Percentiles rank a stretch among this genome's conserved stretches.
phyloP scores from a whole-genome alignment of 371 early-diverging fungal species.

The Encephalitozoon intestinalis region DNA sequence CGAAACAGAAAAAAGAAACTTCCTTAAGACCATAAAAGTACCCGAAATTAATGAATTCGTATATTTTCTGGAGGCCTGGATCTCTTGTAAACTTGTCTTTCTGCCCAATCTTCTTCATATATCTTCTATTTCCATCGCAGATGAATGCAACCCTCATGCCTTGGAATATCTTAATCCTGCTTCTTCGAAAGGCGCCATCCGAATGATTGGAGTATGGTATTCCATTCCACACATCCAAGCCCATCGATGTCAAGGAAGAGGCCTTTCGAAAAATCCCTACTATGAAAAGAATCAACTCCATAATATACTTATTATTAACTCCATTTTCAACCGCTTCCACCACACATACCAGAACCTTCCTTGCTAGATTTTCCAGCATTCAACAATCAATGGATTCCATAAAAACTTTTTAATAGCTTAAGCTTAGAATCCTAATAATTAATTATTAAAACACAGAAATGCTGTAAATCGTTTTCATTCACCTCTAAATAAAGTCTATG shows the following conservation, averaged over 20 bases:
- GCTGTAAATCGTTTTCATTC: neutral
- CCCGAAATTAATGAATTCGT: conserved; percentile 72
- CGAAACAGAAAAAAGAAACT: conserved; percentile 91
- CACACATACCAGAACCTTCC: neutral
- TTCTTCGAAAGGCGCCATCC: neutral
- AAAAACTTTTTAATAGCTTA: neutral
- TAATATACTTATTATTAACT: neutral
- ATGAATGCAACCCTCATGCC: conserved; percentile 68
- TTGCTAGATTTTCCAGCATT: neutral
- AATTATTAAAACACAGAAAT: neutral
- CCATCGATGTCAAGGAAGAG: neutral
- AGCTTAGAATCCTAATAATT: neutral
- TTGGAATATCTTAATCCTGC: neutral
- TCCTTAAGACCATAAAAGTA: conserved; percentile 72
- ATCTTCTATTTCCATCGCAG: conserved; percentile 95
- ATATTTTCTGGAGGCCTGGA: conserved; percentile 42
- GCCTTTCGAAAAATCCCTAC: neutral
- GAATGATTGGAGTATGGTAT: neutral
- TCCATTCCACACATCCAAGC: neutral
- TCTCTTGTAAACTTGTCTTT: neutral
- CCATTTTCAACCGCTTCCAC: neutral
- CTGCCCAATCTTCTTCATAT: conserved; percentile 61
- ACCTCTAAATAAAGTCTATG: conserved; percentile 10
- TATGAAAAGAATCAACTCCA: neutral
- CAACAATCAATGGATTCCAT: neutral